Evolutionary conservation across 768 basidiomycete species (phyloP).

Genomic region (Amanita muscaria): DNA sequence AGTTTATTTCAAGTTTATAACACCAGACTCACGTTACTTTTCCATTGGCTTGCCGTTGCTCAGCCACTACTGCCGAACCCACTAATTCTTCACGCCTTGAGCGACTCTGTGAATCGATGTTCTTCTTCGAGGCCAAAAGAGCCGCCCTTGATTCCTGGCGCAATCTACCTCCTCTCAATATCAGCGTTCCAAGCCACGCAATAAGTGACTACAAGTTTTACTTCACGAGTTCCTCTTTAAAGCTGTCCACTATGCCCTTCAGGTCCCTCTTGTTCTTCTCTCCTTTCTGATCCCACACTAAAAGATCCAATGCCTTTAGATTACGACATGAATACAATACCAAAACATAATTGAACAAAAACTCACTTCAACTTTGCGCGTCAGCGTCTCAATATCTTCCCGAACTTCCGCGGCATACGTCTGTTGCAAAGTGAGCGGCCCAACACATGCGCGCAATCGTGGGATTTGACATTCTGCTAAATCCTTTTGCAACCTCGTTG

Average conservation of each 20-base stretch:
- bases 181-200: too few relatives aligned
- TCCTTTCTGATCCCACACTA: conserved; percentile 65
- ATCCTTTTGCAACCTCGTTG: conserved; percentile 53
- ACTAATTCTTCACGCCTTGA: conserved; percentile 68
- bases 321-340: conserved; percentile 13
- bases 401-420: conserved; percentile 65
- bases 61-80: conserved; percentile 36
- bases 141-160: conserved; percentile 60
- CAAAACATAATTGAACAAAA: conserved; percentile 1
- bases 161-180: conserved; percentile 30
- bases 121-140: conserved; percentile 62
- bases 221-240: conserved; percentile 40
- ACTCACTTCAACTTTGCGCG: conserved; percentile 60
- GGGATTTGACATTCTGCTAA: conserved; percentile 67
- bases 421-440: conserved; percentile 65
- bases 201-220: conserved; percentile 22
- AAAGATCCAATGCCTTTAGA: conserved; percentile 52
- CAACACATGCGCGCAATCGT: conserved; percentile 56
- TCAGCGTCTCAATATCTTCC: conserved; percentile 60
- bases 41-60: conserved; percentile 42
- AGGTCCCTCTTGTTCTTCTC: conserved; percentile 42
- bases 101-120: conserved; percentile 51
- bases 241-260: conserved; percentile 39
- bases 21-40: conserved; percentile 49
- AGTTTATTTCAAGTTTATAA: not conserved